phyloP scores from a whole-genome alignment of 2,329 filamentous ascomycete species.

The Colletotrichum orbiculare region DNA sequence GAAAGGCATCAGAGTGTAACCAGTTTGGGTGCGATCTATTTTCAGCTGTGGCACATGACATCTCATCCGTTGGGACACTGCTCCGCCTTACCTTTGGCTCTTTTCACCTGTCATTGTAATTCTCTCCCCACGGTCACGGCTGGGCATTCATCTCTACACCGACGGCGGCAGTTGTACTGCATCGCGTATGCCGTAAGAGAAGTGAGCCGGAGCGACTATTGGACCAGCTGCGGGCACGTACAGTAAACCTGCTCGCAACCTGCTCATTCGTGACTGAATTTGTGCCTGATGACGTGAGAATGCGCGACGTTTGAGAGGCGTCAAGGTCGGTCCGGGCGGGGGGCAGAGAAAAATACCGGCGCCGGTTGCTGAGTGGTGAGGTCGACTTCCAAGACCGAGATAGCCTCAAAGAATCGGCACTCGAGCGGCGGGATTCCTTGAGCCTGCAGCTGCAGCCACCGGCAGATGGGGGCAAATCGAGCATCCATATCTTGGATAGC shows the following conservation, averaged over 20 bases:
- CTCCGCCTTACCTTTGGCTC: background rate
- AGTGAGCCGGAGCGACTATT: background rate
- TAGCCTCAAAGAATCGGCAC: background rate
- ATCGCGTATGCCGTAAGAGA: conserved; percentile 9
- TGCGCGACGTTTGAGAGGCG: too few relatives aligned
- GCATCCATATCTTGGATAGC: background rate
- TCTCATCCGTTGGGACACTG: background rate
- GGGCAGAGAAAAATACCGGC: too few relatives aligned
- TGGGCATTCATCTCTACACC: background rate
- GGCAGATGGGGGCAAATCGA: background rate
- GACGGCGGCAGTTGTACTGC: background rate
- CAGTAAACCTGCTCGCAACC: too few relatives aligned
- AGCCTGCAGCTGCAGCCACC: background rate
- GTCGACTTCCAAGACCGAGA: background rate
- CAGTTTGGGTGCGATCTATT: conserved; percentile 4
- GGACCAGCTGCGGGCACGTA: background rate
- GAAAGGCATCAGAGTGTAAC: background rate
- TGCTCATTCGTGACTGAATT: too few relatives aligned
- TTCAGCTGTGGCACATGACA: conserved; percentile 28
- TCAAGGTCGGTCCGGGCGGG: too few relatives aligned
- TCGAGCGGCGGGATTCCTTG: background rate
- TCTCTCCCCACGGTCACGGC: background rate
- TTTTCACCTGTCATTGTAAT: background rate
- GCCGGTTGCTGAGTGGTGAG: too few relatives aligned
- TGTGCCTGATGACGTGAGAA: too few relatives aligned